Conservation (phyloP, 108 stramenopile species). For the Cyclotella atomus region DNA sequence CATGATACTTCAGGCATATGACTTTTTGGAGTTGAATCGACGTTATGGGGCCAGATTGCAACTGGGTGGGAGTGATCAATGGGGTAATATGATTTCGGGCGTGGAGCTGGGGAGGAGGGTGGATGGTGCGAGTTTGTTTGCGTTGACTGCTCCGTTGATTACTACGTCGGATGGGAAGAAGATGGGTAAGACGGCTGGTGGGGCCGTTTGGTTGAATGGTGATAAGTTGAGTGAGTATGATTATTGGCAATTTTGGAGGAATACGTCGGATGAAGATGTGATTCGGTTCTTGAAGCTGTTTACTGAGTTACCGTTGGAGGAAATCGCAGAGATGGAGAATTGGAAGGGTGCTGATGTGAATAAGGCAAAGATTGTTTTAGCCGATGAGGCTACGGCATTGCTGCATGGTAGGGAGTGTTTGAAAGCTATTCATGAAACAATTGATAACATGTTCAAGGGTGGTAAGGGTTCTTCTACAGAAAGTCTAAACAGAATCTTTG, state of each 20-base stretch:
- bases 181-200: conserved; percentile 98
- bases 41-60: conserved; percentile 84
- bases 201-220: conserved; percentile 96
- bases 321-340: conserved; percentile 69
- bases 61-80: conserved; percentile 98
- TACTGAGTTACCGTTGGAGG: conserved; percentile 89
- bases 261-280: conserved; percentile 94
- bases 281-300: conserved; percentile 94
- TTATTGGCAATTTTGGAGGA: conserved; percentile 99
- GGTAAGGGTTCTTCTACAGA: conserved; percentile 57
- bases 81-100: conserved; percentile 98
- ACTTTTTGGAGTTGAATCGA: conserved; percentile 94
- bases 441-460: conserved; percentile 78
- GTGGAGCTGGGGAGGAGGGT: conserved; percentile 92
- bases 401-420: conserved; percentile 92
- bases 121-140: conserved; percentile 87
- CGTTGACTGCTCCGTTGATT: conserved; percentile 96
- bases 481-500: conserved; percentile 67
- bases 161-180: conserved; percentile 97
- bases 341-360: conserved; percentile 88
- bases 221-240: conserved; percentile 93
- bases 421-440: conserved; percentile 84
- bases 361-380: conserved; percentile 93
- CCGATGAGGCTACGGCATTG: conserved; percentile 93
- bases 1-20: conserved; percentile 98